These are phyloP conservation scores for Exophiala lecanii-corni DNA, from an alignment of 2,329 filamentous ascomycete species.

Conservation along the genomic window DNA sequence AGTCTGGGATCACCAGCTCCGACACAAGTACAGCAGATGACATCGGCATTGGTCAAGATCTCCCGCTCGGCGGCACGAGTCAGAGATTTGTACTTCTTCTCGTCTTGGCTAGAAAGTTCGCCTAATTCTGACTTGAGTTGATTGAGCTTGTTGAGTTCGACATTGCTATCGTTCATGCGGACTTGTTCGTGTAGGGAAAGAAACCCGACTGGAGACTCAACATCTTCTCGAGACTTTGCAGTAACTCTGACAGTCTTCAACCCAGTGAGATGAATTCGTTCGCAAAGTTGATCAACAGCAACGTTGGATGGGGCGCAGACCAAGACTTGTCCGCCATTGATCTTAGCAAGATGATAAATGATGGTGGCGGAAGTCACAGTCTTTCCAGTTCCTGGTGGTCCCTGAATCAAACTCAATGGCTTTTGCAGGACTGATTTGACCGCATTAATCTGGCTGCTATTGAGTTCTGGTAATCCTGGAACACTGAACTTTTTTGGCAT, in stretches of 20 bases:
- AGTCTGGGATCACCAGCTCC: conserved; percentile 93
- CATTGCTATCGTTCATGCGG: conserved; percentile 93
- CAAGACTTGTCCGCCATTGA: conserved; percentile 88
- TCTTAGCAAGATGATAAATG: conserved; percentile 94
- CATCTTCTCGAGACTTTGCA: conserved; percentile 97
- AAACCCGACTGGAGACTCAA: conserved; percentile 96
- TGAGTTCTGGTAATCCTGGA: conserved; percentile 87
- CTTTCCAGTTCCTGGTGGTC: conserved; percentile 94
- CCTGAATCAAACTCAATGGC: conserved; percentile 91
- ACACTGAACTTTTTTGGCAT: conserved; percentile 97
- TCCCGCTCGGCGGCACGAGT: conserved; percentile 91
- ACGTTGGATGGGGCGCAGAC: conserved; percentile 98
- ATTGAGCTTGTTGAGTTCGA: conserved; percentile 85
- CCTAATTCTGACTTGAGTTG: conserved; percentile 89
- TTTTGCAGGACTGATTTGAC: conserved; percentile 94
- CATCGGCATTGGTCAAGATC: conserved; percentile 90
- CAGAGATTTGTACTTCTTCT: conserved; percentile 97
- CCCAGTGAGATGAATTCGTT: conserved; percentile 89
- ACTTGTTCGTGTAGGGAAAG: conserved; percentile 95
- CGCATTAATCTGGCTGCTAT: conserved; percentile 90
- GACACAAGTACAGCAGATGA: conserved; percentile 98
- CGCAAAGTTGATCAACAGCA: conserved; percentile 94
- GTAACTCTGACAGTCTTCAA: conserved; percentile 96
- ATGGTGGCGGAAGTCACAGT: conserved; percentile 98
- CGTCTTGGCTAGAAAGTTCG: conserved; percentile 88